These are phyloP conservation scores for Penicillium polonicum DNA, from an alignment of 2,329 filamentous ascomycete species.

Conservation along the genomic window DNA sequence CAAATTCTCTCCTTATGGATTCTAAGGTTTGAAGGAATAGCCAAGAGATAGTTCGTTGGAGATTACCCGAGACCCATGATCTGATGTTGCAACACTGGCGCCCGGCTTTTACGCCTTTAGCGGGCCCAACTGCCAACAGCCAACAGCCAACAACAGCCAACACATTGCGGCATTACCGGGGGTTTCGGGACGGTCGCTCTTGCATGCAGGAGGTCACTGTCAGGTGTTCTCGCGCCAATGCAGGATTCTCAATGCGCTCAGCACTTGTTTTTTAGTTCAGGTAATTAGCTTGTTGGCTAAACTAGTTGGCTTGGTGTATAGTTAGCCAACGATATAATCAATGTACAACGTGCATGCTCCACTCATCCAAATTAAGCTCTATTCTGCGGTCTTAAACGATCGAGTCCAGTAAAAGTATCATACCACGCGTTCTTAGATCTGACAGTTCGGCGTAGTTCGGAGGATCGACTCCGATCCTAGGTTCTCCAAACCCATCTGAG, in stretches of 20 bases:
- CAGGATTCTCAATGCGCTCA: neutral
- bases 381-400: neutral
- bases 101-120: constrained; percentile 1
- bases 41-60: neutral
- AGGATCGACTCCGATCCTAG: constrained; percentile 1
- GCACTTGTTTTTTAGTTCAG: neutral
- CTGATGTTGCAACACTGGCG: constrained; percentile 5
- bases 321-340: neutral
- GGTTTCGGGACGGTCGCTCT: neutral
- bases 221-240: constrained; percentile 9
- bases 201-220: constrained; percentile 1
- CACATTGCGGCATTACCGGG: neutral
- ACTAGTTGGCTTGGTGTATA: neutral
- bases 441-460: constrained; percentile 14
- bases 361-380: neutral
- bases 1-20: neutral
- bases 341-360: neutral
- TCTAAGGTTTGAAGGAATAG: neutral
- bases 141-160: neutral
- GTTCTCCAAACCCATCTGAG: constrained; percentile 1
- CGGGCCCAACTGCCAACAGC: neutral
- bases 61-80: constrained; percentile 4
- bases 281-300: too few species aligned
- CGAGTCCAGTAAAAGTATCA: neutral
- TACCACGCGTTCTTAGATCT: neutral